A percentile compares a stretch with the other conserved stretches of the same genome.
These are phyloP conservation scores for Fistulina hepatica DNA, from an alignment of 1,284 basidiomycete species.

Conservation along the genomic window DNA sequence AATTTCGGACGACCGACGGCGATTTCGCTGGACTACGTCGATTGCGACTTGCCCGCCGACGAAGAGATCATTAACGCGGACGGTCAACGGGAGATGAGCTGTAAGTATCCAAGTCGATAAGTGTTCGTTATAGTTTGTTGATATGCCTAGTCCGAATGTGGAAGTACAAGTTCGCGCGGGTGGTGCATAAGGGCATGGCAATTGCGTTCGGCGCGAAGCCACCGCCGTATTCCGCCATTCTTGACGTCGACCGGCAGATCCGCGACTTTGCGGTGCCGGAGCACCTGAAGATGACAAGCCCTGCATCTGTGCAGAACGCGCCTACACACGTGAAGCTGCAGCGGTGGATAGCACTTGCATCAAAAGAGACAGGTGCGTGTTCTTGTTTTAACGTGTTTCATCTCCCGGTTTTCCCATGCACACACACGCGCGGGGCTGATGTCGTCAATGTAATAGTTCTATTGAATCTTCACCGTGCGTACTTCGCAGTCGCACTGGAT, in stretches of 20 bases:
- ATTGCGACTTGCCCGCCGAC: conserved; percentile 43
- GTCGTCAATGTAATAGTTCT: conserved; percentile 33
- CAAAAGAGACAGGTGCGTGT: conserved; percentile 49
- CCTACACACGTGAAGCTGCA: conserved; percentile 26
- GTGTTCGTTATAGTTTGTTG: neutral
- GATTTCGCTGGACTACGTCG: conserved; percentile 41
- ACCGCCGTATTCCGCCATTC: conserved; percentile 35
- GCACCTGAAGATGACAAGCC: conserved; percentile 24
- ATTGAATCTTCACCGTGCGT: conserved; percentile 55
- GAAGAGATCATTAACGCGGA: conserved; percentile 28
- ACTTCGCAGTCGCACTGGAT: conserved; percentile 54
- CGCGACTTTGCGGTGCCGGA: conserved; percentile 44
- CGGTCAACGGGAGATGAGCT: conserved; percentile 34
- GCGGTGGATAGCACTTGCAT: conserved; percentile 36
- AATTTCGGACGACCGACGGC: conserved; percentile 50
- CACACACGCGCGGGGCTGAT: neutral
- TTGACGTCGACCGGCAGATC: conserved; percentile 38
- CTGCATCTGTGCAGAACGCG: conserved; percentile 15
- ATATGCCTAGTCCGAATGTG: conserved; percentile 40
- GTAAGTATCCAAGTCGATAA: too few species aligned
- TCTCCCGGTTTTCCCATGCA: conserved; percentile 2
- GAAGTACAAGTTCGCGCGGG: conserved; percentile 40
- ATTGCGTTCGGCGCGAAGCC: conserved; percentile 43
- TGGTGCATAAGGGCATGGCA: conserved; percentile 41
- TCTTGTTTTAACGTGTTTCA: conserved; percentile 2